phyloP scores from a whole-genome alignment of 768 basidiomycete genomes.

The Suillus tomentosus region DNA sequence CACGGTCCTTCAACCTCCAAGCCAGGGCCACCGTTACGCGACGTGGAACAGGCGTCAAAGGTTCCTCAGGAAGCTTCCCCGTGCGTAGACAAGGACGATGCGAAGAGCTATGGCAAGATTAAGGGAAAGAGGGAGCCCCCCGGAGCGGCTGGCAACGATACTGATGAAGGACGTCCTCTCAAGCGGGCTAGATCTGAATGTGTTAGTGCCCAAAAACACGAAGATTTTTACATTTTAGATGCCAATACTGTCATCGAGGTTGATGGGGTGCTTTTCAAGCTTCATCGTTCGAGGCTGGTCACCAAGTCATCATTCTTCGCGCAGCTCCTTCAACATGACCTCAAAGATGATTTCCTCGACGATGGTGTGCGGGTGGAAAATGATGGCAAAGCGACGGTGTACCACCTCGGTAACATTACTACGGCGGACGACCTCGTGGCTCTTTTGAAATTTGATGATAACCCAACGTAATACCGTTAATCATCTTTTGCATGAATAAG shows the following conservation, averaged over 20 bases:
- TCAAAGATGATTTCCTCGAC: neutral
- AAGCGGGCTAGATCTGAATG: neutral
- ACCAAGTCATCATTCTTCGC: conserved; percentile 37
- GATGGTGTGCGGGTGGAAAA: neutral
- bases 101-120: neutral
- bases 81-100: neutral
- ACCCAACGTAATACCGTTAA: conserved; percentile 1
- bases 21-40: neutral
- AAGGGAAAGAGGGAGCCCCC: neutral
- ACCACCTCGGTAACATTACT: conserved; percentile 5
- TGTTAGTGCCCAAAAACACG: conserved; percentile 8
- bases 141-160: neutral
- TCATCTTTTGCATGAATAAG: neutral
- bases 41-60: neutral
- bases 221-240: conserved; percentile 37
- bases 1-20: neutral
- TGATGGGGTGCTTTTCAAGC: conserved; percentile 33
- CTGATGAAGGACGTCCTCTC: neutral
- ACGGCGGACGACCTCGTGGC: conserved; percentile 1
- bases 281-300: conserved; percentile 37
- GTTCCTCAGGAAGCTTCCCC: neutral
- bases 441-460: conserved; percentile 8
- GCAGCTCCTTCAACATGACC: conserved; percentile 20
- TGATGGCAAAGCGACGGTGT: conserved; percentile 1
- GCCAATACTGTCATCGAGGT: conserved; percentile 38